Base-by-base conservation (phyloP, 768 basidiomycete species). In the Phylloporus arenicola region DNA sequence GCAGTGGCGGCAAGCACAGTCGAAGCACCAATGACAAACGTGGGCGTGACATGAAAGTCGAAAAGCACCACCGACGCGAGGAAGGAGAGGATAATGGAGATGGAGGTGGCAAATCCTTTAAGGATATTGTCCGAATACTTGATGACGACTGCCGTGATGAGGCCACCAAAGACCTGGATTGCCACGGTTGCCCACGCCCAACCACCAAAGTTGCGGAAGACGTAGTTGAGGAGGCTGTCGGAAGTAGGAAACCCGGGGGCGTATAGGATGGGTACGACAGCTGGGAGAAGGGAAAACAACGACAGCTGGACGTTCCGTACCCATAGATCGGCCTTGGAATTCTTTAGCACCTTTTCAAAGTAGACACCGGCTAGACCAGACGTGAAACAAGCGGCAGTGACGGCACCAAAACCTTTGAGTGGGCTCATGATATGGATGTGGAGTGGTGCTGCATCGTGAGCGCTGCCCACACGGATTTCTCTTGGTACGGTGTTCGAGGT, bases 131-230 rank as follows among this genome's bases (percentile, higher is more conserved):
- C 92, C 49, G 89, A 88, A 64, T 97, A 95, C 67, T 94, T 92
- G 78, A 98, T 98, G 51, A 98, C 96, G 27, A 98, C 68, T 1
- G 96, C 95, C 4, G 95, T 98, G 54, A 97, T 69, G 40, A 98
- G 75, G 1, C 96, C 95, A 25, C 96, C 96, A 51, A 94, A 78
- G 33, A 96, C 94, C 69, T 98, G 93, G 24, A 84, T 84, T 20
- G 72, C 65, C 24, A 99, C 93, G 1, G 93, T 95, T 17, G 90
- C 89, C 86, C 93, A 93, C 0, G 96, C 96, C 93, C 93, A 99
- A 3, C 72, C 72, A 17, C 89, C 91, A 67, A 98, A 99, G 69
- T 97, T 83, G 53, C 78, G 77, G 70, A 98, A 88, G 31, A 93
- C 69, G 60, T 76, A 75, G 47, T 58, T 54, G 48, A 90, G 55